Base-by-base conservation (phyloP, 306 rosid species). In the Dalbergia cochinchinensis region DNA sequence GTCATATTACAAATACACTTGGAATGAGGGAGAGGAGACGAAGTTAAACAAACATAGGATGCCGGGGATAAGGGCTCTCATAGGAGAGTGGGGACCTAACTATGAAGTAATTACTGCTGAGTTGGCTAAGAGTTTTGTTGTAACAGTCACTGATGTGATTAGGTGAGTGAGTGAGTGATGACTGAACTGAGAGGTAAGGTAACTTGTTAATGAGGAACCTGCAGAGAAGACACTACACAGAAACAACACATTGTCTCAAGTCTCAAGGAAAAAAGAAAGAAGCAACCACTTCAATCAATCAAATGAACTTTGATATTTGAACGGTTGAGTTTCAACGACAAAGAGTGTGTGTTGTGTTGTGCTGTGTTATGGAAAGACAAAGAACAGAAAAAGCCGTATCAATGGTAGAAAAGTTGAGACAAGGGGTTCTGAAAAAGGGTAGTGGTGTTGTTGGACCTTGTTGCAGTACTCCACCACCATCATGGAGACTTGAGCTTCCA, bases 401-500 rank as follows among this genome's bases (percentile, higher is more conserved):
- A 60, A 88, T 86, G 91, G 89, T 69, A 84, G 88, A 86, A 87
- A 89, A 82, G 83, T 75, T 87, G 87, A 88, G 77, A 53, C 67
- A 78, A 8, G 68, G 88, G 13, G 67, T 84, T 70, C 88, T 83
- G 79, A 85, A 81, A 88, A 87, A 83, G 65, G 91, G 6, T 14
- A 16, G 8, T 50, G 16, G 57, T 50, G 86, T 47, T 44, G 50
- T 44, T 44, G 89, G 85, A 12, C 77, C 83, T 51, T 86, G 5
- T 50, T 50, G 19, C 14, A 50, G 60, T 80, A 93, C 97, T 65
- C 96, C 97, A 69, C 87, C 94, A 55, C 97, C 91, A 8, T 77
- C 88, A 74, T 93, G 97, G 97, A 88, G 92, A 85, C 92, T 93
- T 51, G 87, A 86, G 48, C 82, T 83, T 50, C 68, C 79, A 19